Percentiles rank a stretch among this genome's conserved stretches.
These are phyloP conservation scores for Lomentospora prolificans DNA, from an alignment of 2,329 filamentous ascomycete genomes.

Conservation along the genomic window DNA sequence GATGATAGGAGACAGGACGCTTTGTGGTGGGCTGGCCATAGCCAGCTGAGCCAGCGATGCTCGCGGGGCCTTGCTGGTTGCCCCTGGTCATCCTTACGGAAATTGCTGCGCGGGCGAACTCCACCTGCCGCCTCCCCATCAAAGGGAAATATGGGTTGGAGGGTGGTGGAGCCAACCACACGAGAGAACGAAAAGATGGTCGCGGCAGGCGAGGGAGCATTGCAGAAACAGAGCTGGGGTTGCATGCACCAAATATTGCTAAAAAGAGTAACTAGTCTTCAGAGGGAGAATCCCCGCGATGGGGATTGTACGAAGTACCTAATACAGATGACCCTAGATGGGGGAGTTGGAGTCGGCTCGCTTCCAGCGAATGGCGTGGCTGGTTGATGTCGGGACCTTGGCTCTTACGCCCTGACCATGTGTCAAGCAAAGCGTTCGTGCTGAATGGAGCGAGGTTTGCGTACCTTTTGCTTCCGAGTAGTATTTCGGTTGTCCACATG, in stretches of 20 bases:
- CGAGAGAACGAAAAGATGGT: neutral
- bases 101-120: neutral
- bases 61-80: neutral
- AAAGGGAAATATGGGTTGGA: neutral
- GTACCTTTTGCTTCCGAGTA: neutral
- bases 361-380: neutral
- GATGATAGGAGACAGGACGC: neutral
- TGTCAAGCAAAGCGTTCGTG: neutral
- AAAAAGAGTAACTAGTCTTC: neutral
- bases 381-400: neutral
- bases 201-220: neutral
- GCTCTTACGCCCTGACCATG: neutral
- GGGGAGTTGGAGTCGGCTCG: neutral
- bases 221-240: neutral
- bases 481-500: neutral
- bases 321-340: neutral
- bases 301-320: neutral
- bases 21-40: neutral
- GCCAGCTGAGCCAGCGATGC: neutral
- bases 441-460: neutral
- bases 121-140: neutral
- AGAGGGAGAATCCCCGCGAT: neutral
- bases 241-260: conserved; percentile 2
- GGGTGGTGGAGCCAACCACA: neutral
- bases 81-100: neutral